Percentiles rank a stretch among this genome's conserved stretches.
Conservation (phyloP, 768 basidiomycete genomes). For the Cystofilobasidium capitatum region DNA sequence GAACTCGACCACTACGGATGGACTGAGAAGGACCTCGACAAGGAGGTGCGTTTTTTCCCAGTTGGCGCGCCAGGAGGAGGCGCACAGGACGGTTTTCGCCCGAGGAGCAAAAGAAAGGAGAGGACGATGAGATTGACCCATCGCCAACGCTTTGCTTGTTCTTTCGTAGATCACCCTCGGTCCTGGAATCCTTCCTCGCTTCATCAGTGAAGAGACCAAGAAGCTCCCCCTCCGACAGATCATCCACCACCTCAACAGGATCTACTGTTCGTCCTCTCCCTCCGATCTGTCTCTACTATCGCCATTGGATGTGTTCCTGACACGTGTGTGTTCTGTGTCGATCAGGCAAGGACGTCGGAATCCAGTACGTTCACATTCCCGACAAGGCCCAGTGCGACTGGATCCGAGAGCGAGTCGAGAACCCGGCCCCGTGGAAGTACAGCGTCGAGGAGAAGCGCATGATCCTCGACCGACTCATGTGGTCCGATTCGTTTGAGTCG, state of each 20-base stretch:
- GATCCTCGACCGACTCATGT: slow-evolving; percentile 97
- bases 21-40: slow-evolving; percentile 84
- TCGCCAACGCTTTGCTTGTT: too few relatives aligned
- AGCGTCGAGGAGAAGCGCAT: slow-evolving; percentile 96
- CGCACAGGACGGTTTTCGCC: too few relatives aligned
- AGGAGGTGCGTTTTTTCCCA: slow-evolving; percentile 45
- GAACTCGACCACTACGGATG: slow-evolving; percentile 92
- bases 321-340: background rate
- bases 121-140: too few relatives aligned
- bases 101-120: too few relatives aligned
- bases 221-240: slow-evolving; percentile 86
- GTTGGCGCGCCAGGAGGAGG: too few relatives aligned
- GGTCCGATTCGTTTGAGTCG: slow-evolving; percentile 99
- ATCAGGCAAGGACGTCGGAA: slow-evolving; percentile 57
- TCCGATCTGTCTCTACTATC: background rate
- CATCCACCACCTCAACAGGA: slow-evolving; percentile 76
- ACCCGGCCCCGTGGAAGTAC: slow-evolving; percentile 94
- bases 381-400: slow-evolving; percentile 99
- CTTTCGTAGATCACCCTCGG: slow-evolving; percentile 73
- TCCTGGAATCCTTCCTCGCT: slow-evolving; percentile 91
- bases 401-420: slow-evolving; percentile 93
- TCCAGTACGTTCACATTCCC: slow-evolving; percentile 64
- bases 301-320: background rate
- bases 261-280: slow-evolving; percentile 65
- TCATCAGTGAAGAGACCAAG: slow-evolving; percentile 72